A percentile compares a stretch with the other conserved stretches of the same genome.
Evolutionary conservation across 345 rosid genomes (phyloP).

Genomic region (Populus alba): DNA sequence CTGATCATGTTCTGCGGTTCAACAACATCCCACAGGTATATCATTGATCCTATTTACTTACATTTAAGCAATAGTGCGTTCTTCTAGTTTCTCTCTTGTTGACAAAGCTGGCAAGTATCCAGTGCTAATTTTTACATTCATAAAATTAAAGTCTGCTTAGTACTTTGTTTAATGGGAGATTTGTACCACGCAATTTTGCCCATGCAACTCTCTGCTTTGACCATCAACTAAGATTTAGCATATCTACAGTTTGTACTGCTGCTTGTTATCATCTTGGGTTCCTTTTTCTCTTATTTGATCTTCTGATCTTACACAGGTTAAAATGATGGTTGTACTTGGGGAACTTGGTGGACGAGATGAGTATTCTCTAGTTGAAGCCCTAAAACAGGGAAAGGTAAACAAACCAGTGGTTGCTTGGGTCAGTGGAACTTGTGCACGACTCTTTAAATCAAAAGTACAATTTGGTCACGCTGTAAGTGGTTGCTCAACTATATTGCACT

Average conservation of each 20-base stretch:
- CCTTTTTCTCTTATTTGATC: constrained; percentile 11
- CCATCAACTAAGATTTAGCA: not conserved
- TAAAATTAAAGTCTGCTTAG: not conserved
- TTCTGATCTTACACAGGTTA: constrained; percentile 48
- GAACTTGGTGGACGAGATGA: constrained; percentile 98
- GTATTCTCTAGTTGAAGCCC: constrained; percentile 91
- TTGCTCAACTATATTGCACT: constrained; percentile 10
- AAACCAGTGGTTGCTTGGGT: constrained; percentile 99
- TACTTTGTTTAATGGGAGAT: too few species aligned
- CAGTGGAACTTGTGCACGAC: constrained; percentile 96
- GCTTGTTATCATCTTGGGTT: not conserved
- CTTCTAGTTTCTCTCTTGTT: not conserved
- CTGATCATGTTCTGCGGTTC: constrained; percentile 87
- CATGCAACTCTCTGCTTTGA: not conserved
- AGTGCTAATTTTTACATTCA: too few species aligned
- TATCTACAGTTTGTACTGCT: too few species aligned
- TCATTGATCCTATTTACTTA: not conserved
- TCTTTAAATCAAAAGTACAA: constrained; percentile 96
- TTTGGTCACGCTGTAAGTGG: constrained; percentile 98
- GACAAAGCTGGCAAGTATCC: not conserved
- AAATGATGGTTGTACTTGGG: constrained; percentile 93
- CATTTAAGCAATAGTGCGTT: not conserved
- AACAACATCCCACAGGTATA: constrained; percentile 94
- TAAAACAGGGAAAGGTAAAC: constrained; percentile 84
- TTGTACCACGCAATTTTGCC: not conserved